Conservation (phyloP, 1,284 basidiomycete genomes). For the Ustilago lituana region DNA sequence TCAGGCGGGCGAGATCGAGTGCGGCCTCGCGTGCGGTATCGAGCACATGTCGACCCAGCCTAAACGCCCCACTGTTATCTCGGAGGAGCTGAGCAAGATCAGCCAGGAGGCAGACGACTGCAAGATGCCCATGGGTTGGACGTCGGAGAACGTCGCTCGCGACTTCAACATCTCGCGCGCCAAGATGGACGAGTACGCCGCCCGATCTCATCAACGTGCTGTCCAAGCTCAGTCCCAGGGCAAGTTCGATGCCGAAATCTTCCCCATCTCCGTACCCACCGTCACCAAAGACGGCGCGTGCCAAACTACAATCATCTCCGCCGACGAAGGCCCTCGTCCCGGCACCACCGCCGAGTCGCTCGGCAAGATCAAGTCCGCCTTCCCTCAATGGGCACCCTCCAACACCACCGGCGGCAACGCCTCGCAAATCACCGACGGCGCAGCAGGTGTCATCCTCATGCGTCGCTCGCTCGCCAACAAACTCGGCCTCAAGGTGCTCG, state of each 20-base stretch:
- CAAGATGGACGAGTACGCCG: constrained; percentile 85
- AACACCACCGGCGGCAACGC: constrained; percentile 90
- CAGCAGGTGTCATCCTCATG: constrained; percentile 86
- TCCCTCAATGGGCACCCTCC: constrained; percentile 84
- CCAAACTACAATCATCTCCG: constrained; percentile 73
- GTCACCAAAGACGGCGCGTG: constrained; percentile 72
- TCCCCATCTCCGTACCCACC: constrained; percentile 72
- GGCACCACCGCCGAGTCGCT: constrained; percentile 79
- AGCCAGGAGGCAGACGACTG: constrained; percentile 59
- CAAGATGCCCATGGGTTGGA: constrained; percentile 84
- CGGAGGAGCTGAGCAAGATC: constrained; percentile 38
- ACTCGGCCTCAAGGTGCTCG: constrained; percentile 78
- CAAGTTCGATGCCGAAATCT: constrained; percentile 80
- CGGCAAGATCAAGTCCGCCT: constrained; percentile 78
- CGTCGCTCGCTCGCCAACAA: constrained; percentile 82
- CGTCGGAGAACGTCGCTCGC: constrained; percentile 76
- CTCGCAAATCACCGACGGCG: constrained; percentile 82
- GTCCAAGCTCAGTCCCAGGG: constrained; percentile 74
- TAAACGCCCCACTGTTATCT: constrained; percentile 41
- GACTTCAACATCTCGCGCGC: constrained; percentile 83
- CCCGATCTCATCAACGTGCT: constrained; percentile 81
- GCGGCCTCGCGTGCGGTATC: constrained; percentile 83
- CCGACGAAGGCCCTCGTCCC: constrained; percentile 84
- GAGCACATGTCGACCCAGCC: constrained; percentile 76
- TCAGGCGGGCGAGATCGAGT: constrained; percentile 80